Base-by-base conservation (phyloP, 2,329 filamentous ascomycete genomes). In the Fusarium buharicum region DNA sequence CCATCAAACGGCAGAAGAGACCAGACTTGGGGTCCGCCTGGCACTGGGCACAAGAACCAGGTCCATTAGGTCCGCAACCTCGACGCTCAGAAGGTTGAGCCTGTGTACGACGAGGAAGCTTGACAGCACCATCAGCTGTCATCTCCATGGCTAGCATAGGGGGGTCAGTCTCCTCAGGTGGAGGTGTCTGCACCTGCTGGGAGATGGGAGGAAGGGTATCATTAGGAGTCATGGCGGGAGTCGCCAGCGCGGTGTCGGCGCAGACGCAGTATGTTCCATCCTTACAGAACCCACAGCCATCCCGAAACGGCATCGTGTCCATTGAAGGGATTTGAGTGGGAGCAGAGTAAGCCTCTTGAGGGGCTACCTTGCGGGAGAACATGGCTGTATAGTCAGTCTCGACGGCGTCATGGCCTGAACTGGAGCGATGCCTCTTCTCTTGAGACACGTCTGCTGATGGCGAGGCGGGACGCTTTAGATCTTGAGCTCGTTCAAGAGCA, bases 211-310 rank as follows among this genome's bases (percentile, higher is more conserved):
- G 76, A 7, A 79, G 74, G 1, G 76, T 73, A 36, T 80, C 77
- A 13, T 77, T 71, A 2, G 74, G 73, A 12, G 77, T 75, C 67
- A 78, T 76, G 46, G 76, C 75, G 1, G 78, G 75, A 28, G 75
- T 76, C 10, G 73, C 74, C 59, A 79, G 72, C 20, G 79, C 76
- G 17, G 79, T 76, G 64, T 93, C 91, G 20, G 90, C 91, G 74
- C 91, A 95, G 64, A 93, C 87, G 71, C 91, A 95, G 68, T 91
- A 91, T 1, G 89, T 93, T 5, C 90, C 90, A 57, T 93, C 90
- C 60, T 89, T 86, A 76, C 91, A 95, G 77, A 95, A 95, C 7
- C 91, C 91, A 73, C 91, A 95, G 17, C 86, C 84, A 68, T 94
- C 91, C 60, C 86, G 83, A 6, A 84, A 80, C 11, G 80, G 77